Conservation (phyloP, 345 rosid genomes). For the Excoecaria agallocha region DNA sequence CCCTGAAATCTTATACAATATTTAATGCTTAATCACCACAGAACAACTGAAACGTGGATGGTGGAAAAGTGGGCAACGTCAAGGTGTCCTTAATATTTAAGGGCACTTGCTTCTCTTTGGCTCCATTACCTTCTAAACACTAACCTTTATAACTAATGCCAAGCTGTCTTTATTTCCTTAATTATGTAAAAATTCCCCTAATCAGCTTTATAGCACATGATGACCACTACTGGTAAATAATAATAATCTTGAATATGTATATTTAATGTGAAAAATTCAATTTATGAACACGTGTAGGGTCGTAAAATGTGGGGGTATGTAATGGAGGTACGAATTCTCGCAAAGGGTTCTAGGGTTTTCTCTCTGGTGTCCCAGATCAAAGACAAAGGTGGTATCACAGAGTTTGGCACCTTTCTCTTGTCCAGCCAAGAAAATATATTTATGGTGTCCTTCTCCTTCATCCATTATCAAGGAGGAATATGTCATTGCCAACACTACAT, state of each 20-base stretch:
- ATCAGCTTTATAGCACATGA: conserved; percentile 54
- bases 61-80: conserved; percentile 29
- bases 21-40: conserved; percentile 25
- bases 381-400: conserved; percentile 27
- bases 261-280: not conserved
- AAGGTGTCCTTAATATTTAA: conserved; percentile 20
- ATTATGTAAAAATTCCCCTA: conserved; percentile 5
- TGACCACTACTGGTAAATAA: conserved; percentile 19
- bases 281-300: conserved; percentile 19
- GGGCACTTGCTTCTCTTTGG: not conserved
- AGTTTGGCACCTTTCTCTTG: not conserved
- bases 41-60: conserved; percentile 27
- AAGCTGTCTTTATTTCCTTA: conserved; percentile 29
- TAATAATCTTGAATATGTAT: not conserved
- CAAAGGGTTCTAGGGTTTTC: conserved; percentile 18
- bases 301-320: conserved; percentile 6
- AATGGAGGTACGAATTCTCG: conserved; percentile 25
- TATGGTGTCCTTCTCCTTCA: not conserved
- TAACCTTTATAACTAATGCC: conserved; percentile 18
- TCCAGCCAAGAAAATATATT: conserved; percentile 1
- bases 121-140: conserved; percentile 2
- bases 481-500: not conserved
- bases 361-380: conserved; percentile 45
- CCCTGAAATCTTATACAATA: conserved; percentile 19
- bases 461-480: not conserved